These are phyloP conservation scores for Lineolata rhizophorae DNA, from an alignment of 495 filamentous ascomycete genomes.

Conservation along the genomic window DNA sequence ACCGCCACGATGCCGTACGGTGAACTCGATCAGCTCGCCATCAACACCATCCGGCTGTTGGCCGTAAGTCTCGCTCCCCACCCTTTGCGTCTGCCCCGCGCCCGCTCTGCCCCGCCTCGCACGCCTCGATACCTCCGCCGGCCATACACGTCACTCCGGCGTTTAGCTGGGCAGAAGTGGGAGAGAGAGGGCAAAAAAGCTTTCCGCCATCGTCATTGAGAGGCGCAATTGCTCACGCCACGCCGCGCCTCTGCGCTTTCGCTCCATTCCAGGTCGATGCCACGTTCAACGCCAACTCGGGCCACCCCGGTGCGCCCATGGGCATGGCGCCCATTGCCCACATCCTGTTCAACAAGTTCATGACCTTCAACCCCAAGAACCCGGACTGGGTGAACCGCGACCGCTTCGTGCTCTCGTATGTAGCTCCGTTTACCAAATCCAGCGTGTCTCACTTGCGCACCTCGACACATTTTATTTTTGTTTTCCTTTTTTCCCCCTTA, in stretches of 20 bases:
- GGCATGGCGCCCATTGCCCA: conserved; percentile 95
- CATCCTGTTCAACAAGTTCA: conserved; percentile 96
- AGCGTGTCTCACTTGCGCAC: no score
- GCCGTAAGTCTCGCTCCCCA: conserved; percentile 77
- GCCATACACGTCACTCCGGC: conserved; percentile 1
- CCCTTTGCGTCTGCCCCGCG: no score
- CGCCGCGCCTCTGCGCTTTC: no score
- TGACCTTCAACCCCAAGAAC: conserved; percentile 99
- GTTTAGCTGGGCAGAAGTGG: conserved; percentile 2
- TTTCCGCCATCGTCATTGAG: conserved; percentile 5
- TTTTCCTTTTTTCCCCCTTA: no score
- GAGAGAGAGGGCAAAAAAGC: background rate
- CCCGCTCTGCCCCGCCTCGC: no score
- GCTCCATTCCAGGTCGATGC: conserved; percentile 63
- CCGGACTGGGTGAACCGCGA: conserved; percentile 92
- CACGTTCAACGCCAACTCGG: conserved; percentile 84
- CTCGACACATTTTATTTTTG: no score
- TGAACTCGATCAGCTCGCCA: conserved; percentile 66
- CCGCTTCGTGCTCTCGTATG: conserved; percentile 97
- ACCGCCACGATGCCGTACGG: conserved; percentile 65
- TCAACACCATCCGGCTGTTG: conserved; percentile 94
- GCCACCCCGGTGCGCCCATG: conserved; percentile 98
- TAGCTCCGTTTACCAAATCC: conserved; percentile 12
- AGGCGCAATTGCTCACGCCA: conserved; percentile 19
- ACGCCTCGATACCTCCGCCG: no score